Evolutionary conservation across 2,329 filamentous ascomycete genomes (phyloP), one percentile per base, ranked within the genome.

Genomic region (Pseudogymnoascus sp.): DNA sequence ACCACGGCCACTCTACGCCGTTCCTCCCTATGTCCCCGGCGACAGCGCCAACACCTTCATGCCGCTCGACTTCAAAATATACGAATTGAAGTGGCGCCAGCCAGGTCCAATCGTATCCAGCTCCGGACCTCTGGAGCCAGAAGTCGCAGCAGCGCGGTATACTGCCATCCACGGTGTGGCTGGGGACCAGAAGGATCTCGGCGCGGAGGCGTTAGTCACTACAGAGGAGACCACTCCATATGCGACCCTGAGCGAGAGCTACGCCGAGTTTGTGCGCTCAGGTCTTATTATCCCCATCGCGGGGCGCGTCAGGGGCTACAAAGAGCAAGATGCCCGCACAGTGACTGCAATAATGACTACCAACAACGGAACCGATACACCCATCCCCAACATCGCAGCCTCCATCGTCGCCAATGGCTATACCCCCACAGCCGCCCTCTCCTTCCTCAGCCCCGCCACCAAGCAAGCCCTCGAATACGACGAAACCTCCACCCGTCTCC

Each of bases 321-420:
- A 53, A 53, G 23, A 29, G 15, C 19, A 59, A 10, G 61, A 33
- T 10, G 42, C 33, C 6, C 15, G 44, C 11, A 42, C 42, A 26
- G 31, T 46, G 11, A 9, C 29, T 13, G 53, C 62, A 37, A 23
- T 61, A 21, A 19, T 67, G 15, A 72, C 68, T n/a, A 74, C 72
- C 72, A 7, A 77, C 67, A 0, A 64, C 79, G 17, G 42, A 4
- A 63, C 63, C 5, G 35, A 63, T 70, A 0, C 64, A 64, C 0
- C 23, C 26, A 73, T 91, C 3, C 71, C 80, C 0, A 77, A 88
- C 60, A 75, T 93, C 31, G 83, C 82, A 0, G 88, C 86, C 0
- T 80, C 95, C 11, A 79, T 96, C 1, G 79, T 91, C 17, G 90
- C 90, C 0, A 93, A 89, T 0, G 91, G 91, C 1, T 96, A 90